A percentile compares a stretch with the other conserved stretches of the same genome.
phyloP scores from a whole-genome alignment of 306 rosid species.

The Adenanthera pavonina region DNA sequence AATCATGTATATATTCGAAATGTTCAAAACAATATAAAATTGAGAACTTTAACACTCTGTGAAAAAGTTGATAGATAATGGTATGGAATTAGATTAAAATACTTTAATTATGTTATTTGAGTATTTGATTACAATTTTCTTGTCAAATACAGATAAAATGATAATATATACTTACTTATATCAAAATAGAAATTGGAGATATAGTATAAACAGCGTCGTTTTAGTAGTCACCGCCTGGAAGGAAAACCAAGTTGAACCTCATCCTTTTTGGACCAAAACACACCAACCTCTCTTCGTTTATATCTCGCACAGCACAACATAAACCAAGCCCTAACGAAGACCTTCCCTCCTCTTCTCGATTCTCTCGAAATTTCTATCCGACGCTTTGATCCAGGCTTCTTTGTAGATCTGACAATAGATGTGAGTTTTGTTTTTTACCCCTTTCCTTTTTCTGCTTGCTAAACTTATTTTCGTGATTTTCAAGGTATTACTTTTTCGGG shows the following conservation, averaged over 20 bases:
- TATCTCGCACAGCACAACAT: not conserved
- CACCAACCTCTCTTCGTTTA: slow-evolving; percentile 26
- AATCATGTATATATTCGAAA: too few species aligned
- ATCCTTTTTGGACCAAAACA: slow-evolving; percentile 34
- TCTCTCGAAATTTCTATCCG: slow-evolving; percentile 33
- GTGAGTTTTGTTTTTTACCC: slow-evolving; percentile 35
- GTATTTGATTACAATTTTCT: not conserved
- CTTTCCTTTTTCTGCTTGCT: not conserved
- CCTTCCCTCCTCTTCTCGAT: slow-evolving; percentile 31
- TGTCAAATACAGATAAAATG: too few species aligned
- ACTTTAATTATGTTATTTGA: not conserved
- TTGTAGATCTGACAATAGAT: slow-evolving; percentile 40
- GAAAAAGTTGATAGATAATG: not conserved
- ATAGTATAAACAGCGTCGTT: slow-evolving; percentile 48
- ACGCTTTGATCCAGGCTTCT: slow-evolving; percentile 32
- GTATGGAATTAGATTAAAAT: not conserved
- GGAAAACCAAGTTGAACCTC: slow-evolving; percentile 39
- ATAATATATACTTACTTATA: not conserved
- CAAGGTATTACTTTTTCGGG: not conserved
- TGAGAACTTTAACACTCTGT: too few species aligned
- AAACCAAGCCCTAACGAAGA: slow-evolving; percentile 62
- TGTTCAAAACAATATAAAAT: too few species aligned
- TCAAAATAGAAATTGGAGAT: not conserved
- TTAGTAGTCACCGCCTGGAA: slow-evolving; percentile 35
- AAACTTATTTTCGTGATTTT: not conserved